phyloP scores from a whole-genome alignment of 441 rosid species.

The Adansonia grandidieri region DNA sequence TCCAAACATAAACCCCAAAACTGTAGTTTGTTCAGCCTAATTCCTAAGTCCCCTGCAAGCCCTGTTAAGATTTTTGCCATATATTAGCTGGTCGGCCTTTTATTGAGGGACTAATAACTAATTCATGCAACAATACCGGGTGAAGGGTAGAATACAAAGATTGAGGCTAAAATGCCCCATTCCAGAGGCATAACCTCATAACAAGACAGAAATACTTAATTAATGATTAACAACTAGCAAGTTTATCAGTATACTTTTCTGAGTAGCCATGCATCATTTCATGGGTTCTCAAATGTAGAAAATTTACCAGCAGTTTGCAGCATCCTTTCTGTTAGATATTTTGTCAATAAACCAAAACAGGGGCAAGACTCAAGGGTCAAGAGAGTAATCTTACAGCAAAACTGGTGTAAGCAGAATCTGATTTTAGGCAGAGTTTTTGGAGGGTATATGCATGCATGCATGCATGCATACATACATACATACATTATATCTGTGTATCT shows the following conservation, averaged over 20 bases:
- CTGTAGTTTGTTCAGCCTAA: slow-evolving; percentile 9
- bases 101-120: slow-evolving; percentile 12
- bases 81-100: neutral
- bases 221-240: neutral
- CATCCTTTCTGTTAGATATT: slow-evolving; percentile 5
- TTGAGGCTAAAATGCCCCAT: neutral
- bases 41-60: neutral
- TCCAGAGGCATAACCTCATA: slow-evolving; percentile 7
- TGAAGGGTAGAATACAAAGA: slow-evolving; percentile 2
- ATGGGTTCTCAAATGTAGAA: slow-evolving; percentile 7
- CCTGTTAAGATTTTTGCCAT: neutral
- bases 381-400: neutral
- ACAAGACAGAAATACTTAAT: neutral
- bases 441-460: slow-evolving; percentile 8
- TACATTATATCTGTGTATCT: neutral
- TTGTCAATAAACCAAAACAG: neutral
- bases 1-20: slow-evolving; percentile 5
- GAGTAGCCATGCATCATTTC: slow-evolving; percentile 5
- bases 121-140: neutral
- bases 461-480: neutral
- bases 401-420: slow-evolving; percentile 12
- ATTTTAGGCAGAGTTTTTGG: slow-evolving; percentile 4
- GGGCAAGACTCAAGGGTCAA: neutral
- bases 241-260: slow-evolving; percentile 3
- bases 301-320: neutral